Evolutionary conservation across 2,329 filamentous ascomycete species (phyloP), one percentile per base, ranked within the genome.

Genomic region (Dryadomyces quercus-mongolicae): DNA sequence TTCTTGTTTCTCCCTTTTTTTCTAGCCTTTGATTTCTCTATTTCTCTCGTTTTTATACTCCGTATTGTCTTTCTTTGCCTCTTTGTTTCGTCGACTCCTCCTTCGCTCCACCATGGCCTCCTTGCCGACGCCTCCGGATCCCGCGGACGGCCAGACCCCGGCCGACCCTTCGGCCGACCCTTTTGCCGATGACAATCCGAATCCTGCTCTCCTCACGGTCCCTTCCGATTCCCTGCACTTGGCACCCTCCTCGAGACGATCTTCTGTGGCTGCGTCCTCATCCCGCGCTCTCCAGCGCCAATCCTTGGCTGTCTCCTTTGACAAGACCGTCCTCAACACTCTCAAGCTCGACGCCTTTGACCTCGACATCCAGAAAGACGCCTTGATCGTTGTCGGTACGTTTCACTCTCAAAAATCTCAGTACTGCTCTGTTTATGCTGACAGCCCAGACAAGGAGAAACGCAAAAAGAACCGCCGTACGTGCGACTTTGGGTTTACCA

Each of bases 321-420:
- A 61, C 52, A 61, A 60, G 57, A 59, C 54, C 5, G 49, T 61
- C 18, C 56, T 59, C 36, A 58, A 61, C 51, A 52, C 55, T 16
- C 50, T 61, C 48, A 60, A 60, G 57, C 57, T 61, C n/a, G 53
- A 56, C 20, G 55, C 48, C 13, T 55, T 59, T 53, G 60, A 61
- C 51, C 54, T 61, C 21, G 56, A 59, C n/a, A 59, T 61, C 36
- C 54, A 56, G 12, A 56, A 56, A 9, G 54, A 53, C 13, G 42
- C 40, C 18, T 55, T 61, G 5, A n/a, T 59, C 20, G 51, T 61
- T 2, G 44, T 56, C 31, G 59, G 59, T 58, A 51, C 20, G 49
- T 44, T 12, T n/a, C 12, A 42, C 16, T 12, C 42, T 50, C 16
- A 2, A 6, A n/a, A 42, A 43, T 6, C 8, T 20, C 10, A 6